These are phyloP conservation scores for Backusella parvicylindrica DNA, from an alignment of 192 early-diverging fungal genomes.

Conservation along the genomic window DNA sequence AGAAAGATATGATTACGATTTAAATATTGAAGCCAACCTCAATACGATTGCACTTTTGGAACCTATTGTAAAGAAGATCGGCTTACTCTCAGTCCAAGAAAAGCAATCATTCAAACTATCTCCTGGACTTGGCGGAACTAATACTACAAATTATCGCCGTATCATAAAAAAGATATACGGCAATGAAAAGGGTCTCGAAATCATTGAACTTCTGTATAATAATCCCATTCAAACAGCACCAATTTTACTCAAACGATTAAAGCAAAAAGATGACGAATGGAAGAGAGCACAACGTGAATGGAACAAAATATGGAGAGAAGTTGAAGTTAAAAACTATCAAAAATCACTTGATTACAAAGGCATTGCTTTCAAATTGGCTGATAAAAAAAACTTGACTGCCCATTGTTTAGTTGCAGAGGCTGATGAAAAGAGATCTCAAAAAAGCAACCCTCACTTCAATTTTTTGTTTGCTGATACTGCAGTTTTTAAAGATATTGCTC, in stretches of 20 bases:
- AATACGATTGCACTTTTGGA: slow-evolving; percentile 84
- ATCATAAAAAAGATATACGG: slow-evolving; percentile 94
- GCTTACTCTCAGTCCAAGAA: slow-evolving; percentile 73
- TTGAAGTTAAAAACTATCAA: slow-evolving; percentile 89
- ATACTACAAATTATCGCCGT: slow-evolving; percentile 79
- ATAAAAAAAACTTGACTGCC: slow-evolving; percentile 72
- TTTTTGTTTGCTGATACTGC: slow-evolving; percentile 66
- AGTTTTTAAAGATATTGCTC: slow-evolving; percentile 74
- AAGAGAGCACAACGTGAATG: slow-evolving; percentile 63
- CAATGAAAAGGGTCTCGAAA: slow-evolving; percentile 74
- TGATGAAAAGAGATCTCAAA: not conserved
- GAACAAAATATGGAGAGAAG: slow-evolving; percentile 86
- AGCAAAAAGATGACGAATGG: slow-evolving; percentile 99
- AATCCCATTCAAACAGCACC: slow-evolving; percentile 89
- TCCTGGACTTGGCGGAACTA: slow-evolving; percentile 74
- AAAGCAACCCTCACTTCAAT: slow-evolving; percentile 56
- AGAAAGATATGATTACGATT: slow-evolving; percentile 89
- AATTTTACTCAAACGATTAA: slow-evolving; percentile 87
- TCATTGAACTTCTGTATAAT: slow-evolving; percentile 87
- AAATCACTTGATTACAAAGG: slow-evolving; percentile 94
- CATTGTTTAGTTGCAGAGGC: slow-evolving; percentile 83
- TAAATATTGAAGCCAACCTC: slow-evolving; percentile 92
- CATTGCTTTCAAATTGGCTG: slow-evolving; percentile 78
- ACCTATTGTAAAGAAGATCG: slow-evolving; percentile 79
- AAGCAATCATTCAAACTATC: slow-evolving; percentile 64